These are phyloP conservation scores for Trichoderma polysporum DNA, from an alignment of 2,329 filamentous ascomycete genomes.

Conservation along the genomic window DNA sequence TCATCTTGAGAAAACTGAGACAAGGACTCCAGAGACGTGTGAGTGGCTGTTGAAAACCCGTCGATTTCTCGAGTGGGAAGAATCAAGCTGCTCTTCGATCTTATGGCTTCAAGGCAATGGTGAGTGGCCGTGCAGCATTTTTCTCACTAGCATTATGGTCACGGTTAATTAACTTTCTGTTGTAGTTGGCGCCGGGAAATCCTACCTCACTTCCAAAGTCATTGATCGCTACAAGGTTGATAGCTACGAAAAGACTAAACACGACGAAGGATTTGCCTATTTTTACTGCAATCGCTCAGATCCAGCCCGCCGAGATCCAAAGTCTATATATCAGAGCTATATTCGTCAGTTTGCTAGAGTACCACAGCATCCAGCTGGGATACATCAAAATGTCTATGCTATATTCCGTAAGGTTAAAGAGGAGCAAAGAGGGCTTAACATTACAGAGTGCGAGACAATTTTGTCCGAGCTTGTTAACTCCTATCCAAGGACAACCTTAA, in stretches of 20 bases:
- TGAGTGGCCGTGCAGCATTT: not conserved
- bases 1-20: not conserved
- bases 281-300: not conserved
- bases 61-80: not conserved
- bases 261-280: not conserved
- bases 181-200: not conserved
- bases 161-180: not conserved
- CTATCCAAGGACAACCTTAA: not conserved
- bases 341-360: not conserved
- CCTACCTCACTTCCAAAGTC: not conserved
- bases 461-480: not conserved
- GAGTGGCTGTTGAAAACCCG: not conserved
- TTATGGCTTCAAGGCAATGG: not conserved
- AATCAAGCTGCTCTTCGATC: not conserved
- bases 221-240: not conserved
- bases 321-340: not conserved
- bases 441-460: not conserved
- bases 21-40: not conserved
- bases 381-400: not conserved
- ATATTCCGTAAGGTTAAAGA: not conserved
- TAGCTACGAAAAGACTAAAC: not conserved
- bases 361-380: not conserved
- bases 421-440: not conserved
- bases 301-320: not conserved
- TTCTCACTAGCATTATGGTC: not conserved